Evolutionary conservation across 1,139 yeast species (phyloP), one percentile per base, ranked within the genome.

Genomic region (Pichia sp.): DNA sequence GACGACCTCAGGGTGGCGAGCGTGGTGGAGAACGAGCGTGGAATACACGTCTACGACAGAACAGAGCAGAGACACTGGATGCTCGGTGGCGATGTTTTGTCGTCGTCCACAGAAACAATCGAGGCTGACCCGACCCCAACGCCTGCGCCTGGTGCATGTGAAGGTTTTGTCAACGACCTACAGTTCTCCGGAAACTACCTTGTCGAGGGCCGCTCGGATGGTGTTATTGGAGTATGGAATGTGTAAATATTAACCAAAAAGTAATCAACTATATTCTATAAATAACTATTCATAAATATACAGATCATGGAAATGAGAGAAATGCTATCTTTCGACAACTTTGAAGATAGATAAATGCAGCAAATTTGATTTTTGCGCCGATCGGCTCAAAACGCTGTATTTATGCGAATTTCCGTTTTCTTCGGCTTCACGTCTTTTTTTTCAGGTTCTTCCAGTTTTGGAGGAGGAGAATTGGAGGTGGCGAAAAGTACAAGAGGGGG

Each of bases 171-270:
- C 44, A 74, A 73, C 43, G 70, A 70, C 52, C 78, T 80, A 24
- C 72, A 78, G 50, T 81, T 80, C 61, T 77, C 76, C 57, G 84
- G 83, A 59, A 86, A 87, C 1, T 84, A 84, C 65, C 68, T 83
- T 57, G 78, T 84, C 10, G 87, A 82, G 58, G 89, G 89, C 17
- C 73, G 86, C 53, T 67, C 70, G 9, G 79, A 77, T 61, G 90
- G 91, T 48, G 71, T 70, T 29, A 72, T 84, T 29, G 83, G 83
- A 31, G 75, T 81, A 9, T 84, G 87, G 87, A 51, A 55, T 52
- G 53, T 56, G 47, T 56, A 52, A 51, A 41, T 45, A 9, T 4
- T 30, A 20, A 6, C 16, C 31, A 16, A 12, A 27, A 29, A 20
- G 24, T 4, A 27, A 27, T 27, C n/a, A 40, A 49, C 24, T 20